Conservation (phyloP, 1,139 yeast genomes). For the Kazachstania sp. region DNA sequence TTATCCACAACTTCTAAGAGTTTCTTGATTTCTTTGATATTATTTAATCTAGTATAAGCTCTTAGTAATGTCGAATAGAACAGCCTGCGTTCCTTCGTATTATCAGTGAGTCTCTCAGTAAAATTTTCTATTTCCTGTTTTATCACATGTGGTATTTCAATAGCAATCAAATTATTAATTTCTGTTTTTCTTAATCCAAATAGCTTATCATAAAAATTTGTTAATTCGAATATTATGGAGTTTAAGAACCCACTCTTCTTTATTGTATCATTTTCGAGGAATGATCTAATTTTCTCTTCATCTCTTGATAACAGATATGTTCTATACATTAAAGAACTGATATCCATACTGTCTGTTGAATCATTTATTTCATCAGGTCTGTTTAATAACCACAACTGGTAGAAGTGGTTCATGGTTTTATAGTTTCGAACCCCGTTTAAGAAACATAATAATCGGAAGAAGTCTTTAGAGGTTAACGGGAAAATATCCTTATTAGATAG, state of each 20-base stretch:
- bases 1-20: slow-evolving; percentile 3
- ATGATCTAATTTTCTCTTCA: slow-evolving; percentile 8
- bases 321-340: slow-evolving; percentile 15
- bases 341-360: not conserved
- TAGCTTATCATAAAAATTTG: slow-evolving; percentile 12
- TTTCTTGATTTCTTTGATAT: slow-evolving; percentile 13
- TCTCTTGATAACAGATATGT: slow-evolving; percentile 10
- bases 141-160: not conserved
- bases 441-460: slow-evolving; percentile 14
- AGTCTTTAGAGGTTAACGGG: slow-evolving; percentile 15
- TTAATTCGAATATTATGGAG: slow-evolving; percentile 13
- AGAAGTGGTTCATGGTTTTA: slow-evolving; percentile 16
- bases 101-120: not conserved
- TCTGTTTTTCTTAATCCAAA: not conserved
- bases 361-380: slow-evolving; percentile 4
- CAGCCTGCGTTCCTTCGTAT: not conserved
- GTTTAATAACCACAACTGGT: slow-evolving; percentile 20
- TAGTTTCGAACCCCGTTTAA: slow-evolving; percentile 16
- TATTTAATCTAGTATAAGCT: slow-evolving; percentile 12
- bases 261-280: slow-evolving; percentile 12
- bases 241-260: slow-evolving; percentile 12
- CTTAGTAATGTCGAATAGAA: slow-evolving; percentile 10
- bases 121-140: not conserved
- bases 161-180: not conserved
- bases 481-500: slow-evolving; percentile 25